These are phyloP conservation scores for Periconia sp. DNA, from an alignment of 2,329 filamentous ascomycete genomes.

Conservation along the genomic window DNA sequence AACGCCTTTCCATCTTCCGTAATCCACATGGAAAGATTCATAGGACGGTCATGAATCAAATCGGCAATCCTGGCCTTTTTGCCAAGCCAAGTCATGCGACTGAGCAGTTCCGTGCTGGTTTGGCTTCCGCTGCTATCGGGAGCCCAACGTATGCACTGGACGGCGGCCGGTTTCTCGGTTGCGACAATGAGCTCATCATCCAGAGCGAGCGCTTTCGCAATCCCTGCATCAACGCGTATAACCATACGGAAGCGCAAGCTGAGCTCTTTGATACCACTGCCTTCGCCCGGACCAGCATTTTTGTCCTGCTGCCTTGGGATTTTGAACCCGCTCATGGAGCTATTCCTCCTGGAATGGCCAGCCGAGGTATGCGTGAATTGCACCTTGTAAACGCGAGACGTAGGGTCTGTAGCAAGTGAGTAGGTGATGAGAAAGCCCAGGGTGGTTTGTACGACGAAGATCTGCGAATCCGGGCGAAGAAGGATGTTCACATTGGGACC, in stretches of 20 bases:
- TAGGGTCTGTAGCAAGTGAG: slow-evolving; percentile 80
- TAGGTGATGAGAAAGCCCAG: slow-evolving; percentile 92
- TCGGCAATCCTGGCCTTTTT: slow-evolving; percentile 76
- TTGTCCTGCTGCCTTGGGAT: slow-evolving; percentile 41
- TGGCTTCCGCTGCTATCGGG: slow-evolving; percentile 80
- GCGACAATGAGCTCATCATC: slow-evolving; percentile 93
- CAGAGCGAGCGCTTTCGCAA: slow-evolving; percentile 81
- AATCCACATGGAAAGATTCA: slow-evolving; percentile 94
- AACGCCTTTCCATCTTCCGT: slow-evolving; percentile 86
- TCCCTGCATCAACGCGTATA: slow-evolving; percentile 95
- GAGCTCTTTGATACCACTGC: slow-evolving; percentile 78
- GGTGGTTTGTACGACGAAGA: slow-evolving; percentile 86
- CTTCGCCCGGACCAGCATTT: slow-evolving; percentile 73
- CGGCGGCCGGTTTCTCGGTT: slow-evolving; percentile 86
- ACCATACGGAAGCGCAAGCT: slow-evolving; percentile 95
- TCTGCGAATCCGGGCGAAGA: slow-evolving; percentile 86
- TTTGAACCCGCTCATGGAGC: slow-evolving; percentile 39
- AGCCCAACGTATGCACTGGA: slow-evolving; percentile 95
- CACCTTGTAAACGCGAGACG: slow-evolving; percentile 81
- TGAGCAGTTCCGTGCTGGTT: slow-evolving; percentile 87
- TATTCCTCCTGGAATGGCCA: slow-evolving; percentile 54
- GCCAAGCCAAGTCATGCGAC: slow-evolving; percentile 81
- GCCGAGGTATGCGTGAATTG: slow-evolving; percentile 64
- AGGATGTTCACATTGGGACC: slow-evolving; percentile 83
- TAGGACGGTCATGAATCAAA: slow-evolving; percentile 92